These are phyloP conservation scores for Arabidopsis suecica DNA, from an alignment of 345 rosid genomes.

Conservation along the genomic window DNA sequence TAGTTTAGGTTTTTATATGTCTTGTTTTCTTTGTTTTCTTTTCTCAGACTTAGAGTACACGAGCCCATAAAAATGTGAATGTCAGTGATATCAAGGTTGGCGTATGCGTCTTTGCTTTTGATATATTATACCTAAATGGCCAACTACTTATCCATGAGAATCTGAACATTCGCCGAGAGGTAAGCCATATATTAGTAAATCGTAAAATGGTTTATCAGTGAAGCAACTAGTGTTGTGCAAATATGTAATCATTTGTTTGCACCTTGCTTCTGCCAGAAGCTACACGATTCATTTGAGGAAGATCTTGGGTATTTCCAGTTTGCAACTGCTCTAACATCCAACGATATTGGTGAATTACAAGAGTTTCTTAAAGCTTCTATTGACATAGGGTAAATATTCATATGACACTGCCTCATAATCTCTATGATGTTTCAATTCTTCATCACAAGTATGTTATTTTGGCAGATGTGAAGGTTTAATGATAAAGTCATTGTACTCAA, in stretches of 20 bases:
- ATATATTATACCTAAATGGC: conserved; percentile 59
- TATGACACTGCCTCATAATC: background rate
- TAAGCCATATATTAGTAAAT: too few species aligned
- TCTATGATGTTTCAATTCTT: background rate
- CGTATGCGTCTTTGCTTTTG: conserved; percentile 46
- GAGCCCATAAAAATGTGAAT: conserved; percentile 87
- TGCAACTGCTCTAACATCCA: conserved; percentile 82
- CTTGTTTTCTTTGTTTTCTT: background rate
- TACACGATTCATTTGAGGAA: conserved; percentile 74
- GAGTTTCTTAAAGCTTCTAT: conserved; percentile 77
- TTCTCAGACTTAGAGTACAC: conserved; percentile 72
- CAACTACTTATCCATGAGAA: conserved; percentile 76
- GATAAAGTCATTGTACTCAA: conserved; percentile 77
- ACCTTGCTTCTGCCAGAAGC: conserved; percentile 41
- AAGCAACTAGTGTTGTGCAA: too few species aligned
- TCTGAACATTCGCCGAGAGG: conserved; percentile 68
- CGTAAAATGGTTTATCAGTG: too few species aligned
- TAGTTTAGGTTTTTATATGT: conserved; percentile 1
- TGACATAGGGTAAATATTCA: conserved; percentile 61
- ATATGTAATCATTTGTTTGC: too few species aligned
- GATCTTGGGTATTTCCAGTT: conserved; percentile 82
- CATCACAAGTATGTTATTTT: conserved; percentile 37
- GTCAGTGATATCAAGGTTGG: conserved; percentile 85
- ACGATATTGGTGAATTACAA: conserved; percentile 85
- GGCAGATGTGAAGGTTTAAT: conserved; percentile 93